Base-by-base conservation (phyloP, 2,329 filamentous ascomycete species). In the Hysterium pulicare region DNA sequence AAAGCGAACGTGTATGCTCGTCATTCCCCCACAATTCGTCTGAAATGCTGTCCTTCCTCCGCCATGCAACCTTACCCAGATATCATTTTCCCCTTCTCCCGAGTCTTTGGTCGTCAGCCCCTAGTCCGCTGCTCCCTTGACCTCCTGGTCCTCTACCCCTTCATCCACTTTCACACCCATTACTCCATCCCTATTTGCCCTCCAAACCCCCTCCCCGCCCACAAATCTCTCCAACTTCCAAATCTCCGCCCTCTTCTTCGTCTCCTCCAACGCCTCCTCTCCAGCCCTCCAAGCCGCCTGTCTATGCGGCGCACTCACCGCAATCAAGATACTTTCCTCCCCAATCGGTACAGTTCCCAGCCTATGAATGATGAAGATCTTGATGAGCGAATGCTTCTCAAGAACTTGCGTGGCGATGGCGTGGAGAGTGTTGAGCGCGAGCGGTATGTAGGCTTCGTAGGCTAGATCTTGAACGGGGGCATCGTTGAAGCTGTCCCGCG, bases 181-280 rank as follows among this genome's bases (percentile, higher is more conserved):
- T 46, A 74, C 72, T 8, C 86, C 86, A 68, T 95, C 90, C 50
- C 84, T 71, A 69, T 96, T 96, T 47, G 87, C 88, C 69, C 89
- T 83, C 90, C 90, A 96, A 33, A 93, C 78, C 5, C 78, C 87
- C 49, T 86, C 84, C 17, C 82, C 84, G 1, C 79, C 84, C 34
- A 78, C 81, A 73, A 96, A 96, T 64, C 89, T 86, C 71, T 97
- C 91, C 51, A 82, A 74, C 71, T 96, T 96, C 91, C 91, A 96
- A 32, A 98, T 84, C 72, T 98, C 93, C n/a, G 88, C 88, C 51
- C 77, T 82, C 42, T 79, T 80, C 72, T 97, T 98, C 60, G 87
- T 89, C 62, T 81, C 73, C 71, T 97, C 91, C 45, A 97, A 71
- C 24, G 90, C 86, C 69, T 94, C 88, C 71, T 97, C 91, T 0